Evolutionary conservation across 768 basidiomycete species (phyloP).

Genomic region (Trametes meyenii): DNA sequence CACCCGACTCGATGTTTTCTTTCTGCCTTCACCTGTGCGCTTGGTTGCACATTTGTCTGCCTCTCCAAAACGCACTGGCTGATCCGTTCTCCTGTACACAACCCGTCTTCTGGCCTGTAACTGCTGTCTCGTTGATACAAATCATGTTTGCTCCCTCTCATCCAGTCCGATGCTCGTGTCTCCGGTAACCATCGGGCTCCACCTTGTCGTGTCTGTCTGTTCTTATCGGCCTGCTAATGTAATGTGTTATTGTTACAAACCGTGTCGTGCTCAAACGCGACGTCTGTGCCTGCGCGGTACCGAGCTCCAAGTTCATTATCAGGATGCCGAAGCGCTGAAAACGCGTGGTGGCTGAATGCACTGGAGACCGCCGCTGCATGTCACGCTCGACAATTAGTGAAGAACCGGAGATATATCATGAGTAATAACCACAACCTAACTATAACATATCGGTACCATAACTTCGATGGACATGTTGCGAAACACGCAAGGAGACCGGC

Average conservation of each 20-base stretch:
- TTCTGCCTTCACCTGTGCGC: neutral
- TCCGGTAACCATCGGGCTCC: constrained; percentile 1
- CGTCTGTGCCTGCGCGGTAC: neutral
- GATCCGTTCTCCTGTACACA: constrained; percentile 14
- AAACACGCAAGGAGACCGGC: neutral
- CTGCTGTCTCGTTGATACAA: constrained; percentile 7
- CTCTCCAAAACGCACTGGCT: neutral
- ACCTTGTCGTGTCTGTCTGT: neutral
- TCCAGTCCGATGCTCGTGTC: no score
- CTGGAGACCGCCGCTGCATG: neutral
- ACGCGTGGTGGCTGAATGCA: no score
- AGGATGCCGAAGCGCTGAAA: no score
- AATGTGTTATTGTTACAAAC: neutral
- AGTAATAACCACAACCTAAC: constrained; percentile 3
- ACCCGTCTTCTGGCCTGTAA: constrained; percentile 6
- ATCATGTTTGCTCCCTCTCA: neutral
- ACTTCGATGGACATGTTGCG: neutral
- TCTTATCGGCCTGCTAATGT: neutral
- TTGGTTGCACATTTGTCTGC: neutral
- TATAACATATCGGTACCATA: constrained; percentile 23
- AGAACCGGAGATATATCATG: constrained; percentile 9
- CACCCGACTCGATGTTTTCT: no score
- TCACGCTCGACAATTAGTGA: neutral
- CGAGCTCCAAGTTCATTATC: no score
- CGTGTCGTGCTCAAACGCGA: neutral